phyloP scores from a whole-genome alignment of 2,329 filamentous ascomycete species.

The Alternaria brassicicola region DNA sequence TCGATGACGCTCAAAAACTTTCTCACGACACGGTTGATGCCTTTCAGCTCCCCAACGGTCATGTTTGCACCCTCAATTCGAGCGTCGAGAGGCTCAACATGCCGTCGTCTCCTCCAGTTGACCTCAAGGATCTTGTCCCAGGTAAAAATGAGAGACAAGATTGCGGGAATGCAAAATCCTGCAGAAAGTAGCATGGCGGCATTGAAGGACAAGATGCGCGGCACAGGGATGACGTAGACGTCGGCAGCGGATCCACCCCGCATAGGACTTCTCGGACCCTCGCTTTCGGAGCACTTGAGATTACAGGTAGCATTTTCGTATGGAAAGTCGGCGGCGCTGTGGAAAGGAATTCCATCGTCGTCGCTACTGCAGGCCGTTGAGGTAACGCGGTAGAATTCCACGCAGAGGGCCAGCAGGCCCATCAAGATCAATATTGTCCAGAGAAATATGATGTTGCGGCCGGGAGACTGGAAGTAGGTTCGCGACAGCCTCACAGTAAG shows the following conservation, averaged over 20 bases:
- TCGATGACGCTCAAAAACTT: slow-evolving; percentile 55
- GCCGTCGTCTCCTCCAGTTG: slow-evolving; percentile 62
- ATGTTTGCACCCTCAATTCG: slow-evolving; percentile 62
- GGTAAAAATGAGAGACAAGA: slow-evolving; percentile 66
- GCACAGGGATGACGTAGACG: slow-evolving; percentile 67
- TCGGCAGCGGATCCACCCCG: slow-evolving; percentile 63
- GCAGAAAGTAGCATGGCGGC: slow-evolving; percentile 66
- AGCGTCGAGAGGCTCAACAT: slow-evolving; percentile 45
- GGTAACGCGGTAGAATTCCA: slow-evolving; percentile 67
- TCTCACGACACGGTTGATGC: slow-evolving; percentile 47
- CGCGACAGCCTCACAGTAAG: slow-evolving; percentile 65
- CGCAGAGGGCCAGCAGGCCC: slow-evolving; percentile 65
- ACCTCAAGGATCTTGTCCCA: slow-evolving; percentile 68
- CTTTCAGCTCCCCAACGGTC: slow-evolving; percentile 58
- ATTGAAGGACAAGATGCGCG: slow-evolving; percentile 62
- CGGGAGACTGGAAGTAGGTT: slow-evolving; percentile 69
- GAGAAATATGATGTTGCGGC: slow-evolving; percentile 69
- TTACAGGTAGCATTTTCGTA: slow-evolving; percentile 55
- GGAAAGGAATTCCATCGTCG: slow-evolving; percentile 48
- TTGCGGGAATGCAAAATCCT: slow-evolving; percentile 68
- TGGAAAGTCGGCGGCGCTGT: slow-evolving; percentile 51
- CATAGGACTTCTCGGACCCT: slow-evolving; percentile 62
- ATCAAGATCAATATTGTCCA: slow-evolving; percentile 68
- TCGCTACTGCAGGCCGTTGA: slow-evolving; percentile 53
- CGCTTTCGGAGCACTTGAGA: slow-evolving; percentile 53